Evolutionary conservation across 139 green algal genomes (phyloP).

Genomic region (Chlorella sp.): DNA sequence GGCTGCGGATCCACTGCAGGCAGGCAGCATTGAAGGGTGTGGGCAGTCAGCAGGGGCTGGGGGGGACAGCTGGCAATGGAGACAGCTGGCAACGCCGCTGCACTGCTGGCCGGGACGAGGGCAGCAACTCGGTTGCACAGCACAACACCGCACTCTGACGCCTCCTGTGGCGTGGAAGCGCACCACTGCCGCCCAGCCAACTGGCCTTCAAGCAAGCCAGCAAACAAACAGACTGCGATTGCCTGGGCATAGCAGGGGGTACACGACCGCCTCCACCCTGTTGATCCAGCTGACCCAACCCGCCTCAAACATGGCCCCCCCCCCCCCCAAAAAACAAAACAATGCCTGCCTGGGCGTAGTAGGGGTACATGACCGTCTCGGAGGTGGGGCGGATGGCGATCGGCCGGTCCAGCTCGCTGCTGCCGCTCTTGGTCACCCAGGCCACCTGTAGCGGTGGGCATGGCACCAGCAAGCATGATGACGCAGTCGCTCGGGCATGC

Average conservation of each 20-base stretch:
- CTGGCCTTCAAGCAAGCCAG: too few species aligned
- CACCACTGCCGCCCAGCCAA: too few species aligned
- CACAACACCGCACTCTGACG: not conserved
- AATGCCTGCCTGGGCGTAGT: constrained; percentile 70
- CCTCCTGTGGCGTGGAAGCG: too few species aligned
- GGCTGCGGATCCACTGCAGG: constrained; percentile 91
- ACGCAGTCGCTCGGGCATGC: not conserved
- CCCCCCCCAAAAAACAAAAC: not conserved
- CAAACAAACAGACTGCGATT: too few species aligned
- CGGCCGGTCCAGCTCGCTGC: constrained; percentile 91
- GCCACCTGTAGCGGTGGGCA: constrained; percentile 55
- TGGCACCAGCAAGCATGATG: constrained; percentile 21
- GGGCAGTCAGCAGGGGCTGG: not conserved
- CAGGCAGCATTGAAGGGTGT: not conserved
- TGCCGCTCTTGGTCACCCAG: constrained; percentile 95
- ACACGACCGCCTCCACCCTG: not conserved
- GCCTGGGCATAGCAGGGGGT: not conserved
- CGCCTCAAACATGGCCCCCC: not conserved
- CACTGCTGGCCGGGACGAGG: too few species aligned
- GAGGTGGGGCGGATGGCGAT: constrained; percentile 97
- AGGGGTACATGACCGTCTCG: constrained; percentile 99
- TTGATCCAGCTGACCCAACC: not conserved
- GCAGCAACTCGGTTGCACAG: too few species aligned
- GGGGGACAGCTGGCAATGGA: not conserved
- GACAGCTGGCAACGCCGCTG: too few species aligned